Evolutionary conservation across 257 asterid species (phyloP).

Genomic region (Pogostemon cablin): DNA sequence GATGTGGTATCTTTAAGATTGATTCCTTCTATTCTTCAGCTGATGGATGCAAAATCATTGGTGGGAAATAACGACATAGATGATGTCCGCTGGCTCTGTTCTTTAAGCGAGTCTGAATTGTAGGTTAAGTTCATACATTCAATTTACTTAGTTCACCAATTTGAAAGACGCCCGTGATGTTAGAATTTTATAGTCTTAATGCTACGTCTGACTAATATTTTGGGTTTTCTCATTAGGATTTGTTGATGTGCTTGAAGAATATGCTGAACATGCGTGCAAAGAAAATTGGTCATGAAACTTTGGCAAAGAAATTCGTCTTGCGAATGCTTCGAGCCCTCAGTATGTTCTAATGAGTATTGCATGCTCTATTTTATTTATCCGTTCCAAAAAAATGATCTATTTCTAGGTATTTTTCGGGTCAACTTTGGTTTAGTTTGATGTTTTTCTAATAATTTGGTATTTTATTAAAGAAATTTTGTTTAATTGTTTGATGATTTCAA

Average conservation of each 20-base stretch:
- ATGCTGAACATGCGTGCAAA: slow-evolving; percentile 66
- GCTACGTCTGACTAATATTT: not conserved
- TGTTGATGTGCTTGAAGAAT: slow-evolving; percentile 55
- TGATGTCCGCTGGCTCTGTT: slow-evolving; percentile 82
- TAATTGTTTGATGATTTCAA: too few species aligned
- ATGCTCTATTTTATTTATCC: not conserved
- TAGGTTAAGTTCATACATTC: slow-evolving; percentile 32
- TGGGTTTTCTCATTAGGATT: slow-evolving; percentile 48
- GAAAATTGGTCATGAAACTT: slow-evolving; percentile 51
- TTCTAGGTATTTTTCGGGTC: not conserved
- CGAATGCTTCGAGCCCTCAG: slow-evolving; percentile 59
- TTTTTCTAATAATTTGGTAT: too few species aligned
- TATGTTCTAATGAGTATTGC: slow-evolving; percentile 35
- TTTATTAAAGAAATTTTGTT: too few species aligned
- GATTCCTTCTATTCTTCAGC: not conserved
- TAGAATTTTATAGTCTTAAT: not conserved
- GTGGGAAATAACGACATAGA: slow-evolving; percentile 55
- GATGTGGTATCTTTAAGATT: too few species aligned
- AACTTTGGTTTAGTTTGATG: not conserved
- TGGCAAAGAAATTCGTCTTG: slow-evolving; percentile 61
- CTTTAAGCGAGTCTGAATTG: slow-evolving; percentile 75
- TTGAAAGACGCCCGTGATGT: not conserved
- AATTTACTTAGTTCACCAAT: not conserved
- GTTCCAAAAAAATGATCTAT: not conserved
- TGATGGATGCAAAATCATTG: slow-evolving; percentile 26